Evolutionary conservation across 768 basidiomycete species (phyloP).

Genomic region (Leucosporidium scottii): DNA sequence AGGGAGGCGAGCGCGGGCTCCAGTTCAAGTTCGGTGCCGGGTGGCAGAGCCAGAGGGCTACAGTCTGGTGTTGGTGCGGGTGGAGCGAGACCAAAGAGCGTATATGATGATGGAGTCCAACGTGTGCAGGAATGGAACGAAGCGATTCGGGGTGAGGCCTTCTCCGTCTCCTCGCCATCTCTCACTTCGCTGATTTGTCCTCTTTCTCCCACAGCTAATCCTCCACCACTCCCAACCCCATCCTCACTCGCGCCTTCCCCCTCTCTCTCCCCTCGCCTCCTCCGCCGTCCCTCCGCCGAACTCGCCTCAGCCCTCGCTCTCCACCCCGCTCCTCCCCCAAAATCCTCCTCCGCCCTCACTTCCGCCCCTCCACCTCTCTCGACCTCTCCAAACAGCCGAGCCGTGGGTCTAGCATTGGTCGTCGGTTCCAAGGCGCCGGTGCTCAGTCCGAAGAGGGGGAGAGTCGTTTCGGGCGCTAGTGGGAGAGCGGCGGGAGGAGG

Average conservation of each 20-base stretch:
- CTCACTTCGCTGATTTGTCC: not conserved
- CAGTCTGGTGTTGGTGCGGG: conserved; percentile 16
- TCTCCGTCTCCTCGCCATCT: not conserved
- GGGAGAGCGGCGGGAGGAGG: not conserved
- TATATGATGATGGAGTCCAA: conserved; percentile 82
- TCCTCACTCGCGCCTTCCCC: not conserved
- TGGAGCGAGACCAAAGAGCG: conserved; percentile 43
- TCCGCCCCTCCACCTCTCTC: not conserved
- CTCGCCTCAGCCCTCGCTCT: conserved; percentile 28
- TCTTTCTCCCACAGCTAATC: too few species aligned
- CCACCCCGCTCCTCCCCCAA: conserved; percentile 42
- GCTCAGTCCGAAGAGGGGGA: not conserved
- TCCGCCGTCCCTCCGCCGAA: conserved; percentile 17
- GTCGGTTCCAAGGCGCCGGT: not conserved
- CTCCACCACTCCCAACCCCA: not conserved
- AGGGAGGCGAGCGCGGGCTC: conserved; percentile 51
- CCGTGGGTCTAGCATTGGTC: not conserved
- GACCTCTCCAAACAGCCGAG: too few species aligned
- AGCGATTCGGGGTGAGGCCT: conserved; percentile 70
- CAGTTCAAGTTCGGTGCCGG: conserved; percentile 39
- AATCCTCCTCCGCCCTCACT: conserved; percentile 33
- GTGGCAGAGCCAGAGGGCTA: conserved; percentile 3
- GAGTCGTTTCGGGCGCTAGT: not conserved
- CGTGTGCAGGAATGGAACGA: conserved; percentile 99
- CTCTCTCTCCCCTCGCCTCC: not conserved